phyloP scores from a whole-genome alignment of 768 basidiomycete genomes.

The Chiua virens region DNA sequence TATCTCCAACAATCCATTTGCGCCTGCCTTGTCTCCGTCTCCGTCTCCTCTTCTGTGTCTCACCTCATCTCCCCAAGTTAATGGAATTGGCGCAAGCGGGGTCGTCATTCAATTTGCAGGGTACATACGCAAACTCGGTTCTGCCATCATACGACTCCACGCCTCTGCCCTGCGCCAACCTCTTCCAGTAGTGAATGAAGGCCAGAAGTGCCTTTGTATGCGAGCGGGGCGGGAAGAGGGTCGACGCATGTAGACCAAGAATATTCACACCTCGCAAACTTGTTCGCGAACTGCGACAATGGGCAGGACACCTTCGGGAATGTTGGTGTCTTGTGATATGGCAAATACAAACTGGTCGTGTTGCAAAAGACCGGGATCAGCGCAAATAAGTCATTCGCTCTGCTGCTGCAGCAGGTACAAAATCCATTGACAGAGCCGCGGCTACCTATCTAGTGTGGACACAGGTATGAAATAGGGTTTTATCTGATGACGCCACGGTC shows the following conservation, averaged over 20 bases:
- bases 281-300: slow-evolving; percentile 88
- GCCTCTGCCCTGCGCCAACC: slow-evolving; percentile 44
- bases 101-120: slow-evolving; percentile 66
- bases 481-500: not conserved
- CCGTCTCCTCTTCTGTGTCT: slow-evolving; percentile 37
- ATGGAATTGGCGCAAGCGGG: slow-evolving; percentile 27
- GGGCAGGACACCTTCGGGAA: slow-evolving; percentile 98
- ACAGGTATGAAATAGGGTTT: not conserved
- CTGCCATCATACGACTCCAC: slow-evolving; percentile 33
- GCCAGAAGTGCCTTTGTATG: slow-evolving; percentile 30
- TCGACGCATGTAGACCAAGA: slow-evolving; percentile 61
- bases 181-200: slow-evolving; percentile 37
- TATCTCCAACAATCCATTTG: slow-evolving; percentile 97
- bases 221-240: slow-evolving; percentile 15
- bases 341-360: slow-evolving; percentile 52
- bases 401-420: slow-evolving; percentile 54
- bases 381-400: slow-evolving; percentile 65
- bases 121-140: slow-evolving; percentile 58
- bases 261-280: slow-evolving; percentile 68
- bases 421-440: slow-evolving; percentile 74
- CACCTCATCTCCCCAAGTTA: slow-evolving; percentile 33
- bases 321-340: slow-evolving; percentile 72
- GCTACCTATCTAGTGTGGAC: slow-evolving; percentile 59
- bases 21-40: slow-evolving; percentile 38
- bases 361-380: slow-evolving; percentile 50